A percentile compares a stretch with the other conserved stretches of the same genome.
phyloP scores from a whole-genome alignment of 495 filamentous ascomycete species.

The Neurospora sp. region DNA sequence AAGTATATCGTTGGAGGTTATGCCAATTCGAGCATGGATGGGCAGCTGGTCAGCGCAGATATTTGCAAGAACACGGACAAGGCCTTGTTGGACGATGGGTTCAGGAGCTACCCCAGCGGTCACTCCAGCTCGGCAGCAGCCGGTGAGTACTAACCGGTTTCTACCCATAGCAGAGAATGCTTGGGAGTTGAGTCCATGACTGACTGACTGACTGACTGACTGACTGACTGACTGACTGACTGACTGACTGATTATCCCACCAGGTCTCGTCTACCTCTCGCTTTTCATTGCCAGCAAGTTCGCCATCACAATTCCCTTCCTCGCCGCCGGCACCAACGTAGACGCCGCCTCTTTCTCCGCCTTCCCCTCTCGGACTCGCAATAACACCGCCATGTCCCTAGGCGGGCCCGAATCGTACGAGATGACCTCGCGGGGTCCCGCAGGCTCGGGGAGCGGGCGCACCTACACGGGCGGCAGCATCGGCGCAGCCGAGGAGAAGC shows the following conservation, averaged over 20 bases:
- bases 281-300: slow-evolving; percentile 57
- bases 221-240: slow-evolving; percentile 4
- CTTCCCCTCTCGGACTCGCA: slow-evolving; percentile 37
- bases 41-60: slow-evolving; percentile 48
- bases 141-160: slow-evolving; percentile 20
- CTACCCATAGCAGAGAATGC: not conserved
- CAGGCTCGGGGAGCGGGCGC: slow-evolving; percentile 12
- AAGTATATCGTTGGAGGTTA: slow-evolving; percentile 34
- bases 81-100: slow-evolving; percentile 67
- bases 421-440: slow-evolving; percentile 9
- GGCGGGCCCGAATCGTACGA: slow-evolving; percentile 19
- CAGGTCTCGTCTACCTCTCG: slow-evolving; percentile 66
- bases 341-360: slow-evolving; percentile 29
- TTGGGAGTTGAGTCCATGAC: not conserved
- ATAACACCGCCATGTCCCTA: slow-evolving; percentile 7
- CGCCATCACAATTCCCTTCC: slow-evolving; percentile 46
- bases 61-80: slow-evolving; percentile 64
- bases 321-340: slow-evolving; percentile 33
- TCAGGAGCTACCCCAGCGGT: slow-evolving; percentile 75
- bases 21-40: slow-evolving; percentile 23
- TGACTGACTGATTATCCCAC: not conserved
- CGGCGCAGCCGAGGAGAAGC: slow-evolving; percentile 21
- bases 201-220: slow-evolving; percentile 1
- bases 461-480: not conserved
- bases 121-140: slow-evolving; percentile 56